Evolutionary conservation across 768 basidiomycete species (phyloP), one percentile per base, ranked within the genome.

Genomic region (Candolleomyces aberdarensis): DNA sequence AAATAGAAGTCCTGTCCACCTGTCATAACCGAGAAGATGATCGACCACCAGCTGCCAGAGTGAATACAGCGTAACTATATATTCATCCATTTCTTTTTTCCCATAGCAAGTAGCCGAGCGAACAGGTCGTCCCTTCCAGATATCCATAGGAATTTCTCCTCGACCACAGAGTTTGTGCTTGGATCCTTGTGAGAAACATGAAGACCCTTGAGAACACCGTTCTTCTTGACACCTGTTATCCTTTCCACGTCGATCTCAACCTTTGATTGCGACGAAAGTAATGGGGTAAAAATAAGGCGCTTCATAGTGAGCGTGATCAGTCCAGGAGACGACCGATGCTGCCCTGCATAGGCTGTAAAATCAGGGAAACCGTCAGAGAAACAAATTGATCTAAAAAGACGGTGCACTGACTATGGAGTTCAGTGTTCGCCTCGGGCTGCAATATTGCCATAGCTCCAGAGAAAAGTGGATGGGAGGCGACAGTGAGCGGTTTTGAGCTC

Each of bases 61-160:
- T 26, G 8, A 31, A 36, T 50, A 39, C 36, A 9, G 9, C 4
- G 7, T 40, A 40, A 46, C 79, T 71, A 83, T 31, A 79, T 66
- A 63, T 75, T 80, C 59, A 80, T 69, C 85, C 85, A 86, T 32
- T 75, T 75, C 49, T 71, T 72, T 20, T 80, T 80, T 31, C 79
- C 78, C 64, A 72, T 70, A 15, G 84, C 84, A 17, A 88, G 77
- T 13, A 90, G 77, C 60, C 86, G 72, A 48, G 84, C 85, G 69
- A 90, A 89, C 17, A 89, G 68, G 51, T 89, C 87, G 69, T 89
- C 86, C 5, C 87, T 81, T 26, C 73, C 76, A 36, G 81, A 82
- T 43, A 89, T 78, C 83, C 85, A 87, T 17, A 72, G 62, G 66
- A 89, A 87, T 64, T 72, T 82, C 57, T 72, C 77, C 60, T 77